Percentiles rank a stretch among this genome's conserved stretches.
Conservation (phyloP, 2,329 filamentous ascomycete genomes). For the Venturia pyrina region DNA sequence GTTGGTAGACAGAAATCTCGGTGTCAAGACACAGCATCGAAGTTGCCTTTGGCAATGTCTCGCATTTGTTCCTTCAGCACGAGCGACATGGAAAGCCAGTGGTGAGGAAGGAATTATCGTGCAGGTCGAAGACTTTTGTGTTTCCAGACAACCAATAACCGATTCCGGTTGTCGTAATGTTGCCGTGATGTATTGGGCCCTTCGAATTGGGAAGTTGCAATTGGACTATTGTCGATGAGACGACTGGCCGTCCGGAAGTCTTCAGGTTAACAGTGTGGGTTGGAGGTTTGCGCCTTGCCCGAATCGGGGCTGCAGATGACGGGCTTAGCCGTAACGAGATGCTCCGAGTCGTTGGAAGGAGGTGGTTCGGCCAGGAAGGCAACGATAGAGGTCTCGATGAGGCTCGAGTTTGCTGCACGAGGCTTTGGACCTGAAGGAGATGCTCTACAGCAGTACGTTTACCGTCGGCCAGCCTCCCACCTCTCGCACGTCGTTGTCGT, state of each 20-base stretch:
- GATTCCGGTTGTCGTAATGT: background rate
- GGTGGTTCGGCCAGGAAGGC: background rate
- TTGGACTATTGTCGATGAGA: background rate
- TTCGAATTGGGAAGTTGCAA: background rate
- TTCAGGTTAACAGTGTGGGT: background rate
- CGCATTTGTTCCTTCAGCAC: background rate
- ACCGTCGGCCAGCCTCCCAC: background rate
- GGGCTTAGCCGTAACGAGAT: background rate
- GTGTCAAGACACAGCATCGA: conserved; percentile 1
- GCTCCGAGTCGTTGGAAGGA: background rate
- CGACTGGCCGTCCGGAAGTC: background rate
- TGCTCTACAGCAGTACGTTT: background rate
- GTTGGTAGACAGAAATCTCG: background rate
- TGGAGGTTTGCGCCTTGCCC: background rate
- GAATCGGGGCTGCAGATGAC: background rate
- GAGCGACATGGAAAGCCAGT: background rate
- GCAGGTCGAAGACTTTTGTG: background rate
- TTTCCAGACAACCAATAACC: background rate
- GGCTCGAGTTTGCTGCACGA: background rate
- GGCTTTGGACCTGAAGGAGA: background rate
- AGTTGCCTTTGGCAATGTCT: conserved; percentile 3
- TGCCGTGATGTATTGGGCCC: background rate
- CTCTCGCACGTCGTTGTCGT: background rate
- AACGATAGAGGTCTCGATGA: background rate
- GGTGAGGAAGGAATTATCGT: background rate